Evolutionary conservation across 805 yeast species (phyloP), one percentile per base, ranked within the genome.

Genomic region (Candida ponderosae): DNA sequence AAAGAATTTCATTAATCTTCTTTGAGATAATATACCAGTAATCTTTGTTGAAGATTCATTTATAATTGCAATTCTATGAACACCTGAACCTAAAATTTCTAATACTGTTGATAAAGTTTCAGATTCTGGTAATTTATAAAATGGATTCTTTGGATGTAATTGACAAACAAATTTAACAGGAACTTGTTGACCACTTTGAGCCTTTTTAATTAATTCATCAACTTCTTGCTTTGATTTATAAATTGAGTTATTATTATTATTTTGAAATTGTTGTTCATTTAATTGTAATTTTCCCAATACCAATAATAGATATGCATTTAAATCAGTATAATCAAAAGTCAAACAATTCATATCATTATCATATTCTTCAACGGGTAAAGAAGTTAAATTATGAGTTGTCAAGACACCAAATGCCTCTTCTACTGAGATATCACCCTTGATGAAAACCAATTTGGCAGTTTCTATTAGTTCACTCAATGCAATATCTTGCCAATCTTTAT

Each of bases 31-130:
- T 11, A 90, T 76, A 40, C 97, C 97, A 3, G 82, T 76, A 35
- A 89, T 77, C 41, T 69, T 68, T 18, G 72, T 66, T 34, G 66
- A 70, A 15, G 63, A 59, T 18, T 57, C 57, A 53, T 76, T 67
- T 18, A 81, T 71, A 39, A 89, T 84, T 10, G 97, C 96, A 17
- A 90, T 76, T 54, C 98, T 72, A 62, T 93, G 98, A 4, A 89
- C 96, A 17, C 98, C 98, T 29, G 84, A 76, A n/a, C 97, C 97
- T 43, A 90, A 66, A 11, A 84, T 78, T 57, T 87, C 94, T 49
- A 85, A 83, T 3, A 86, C 96, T 5, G 76, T 71, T 31, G 80
- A 69, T 36, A 90, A 64, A 17, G 79, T 74, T 39, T 81, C 88
- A 15, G 67, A 54, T 49, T 85, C 88, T 32, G 77, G 73, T 40